These are phyloP conservation scores for Rauvolfia tetraphylla DNA, from an alignment of 257 asterid species.

Conservation along the genomic window DNA sequence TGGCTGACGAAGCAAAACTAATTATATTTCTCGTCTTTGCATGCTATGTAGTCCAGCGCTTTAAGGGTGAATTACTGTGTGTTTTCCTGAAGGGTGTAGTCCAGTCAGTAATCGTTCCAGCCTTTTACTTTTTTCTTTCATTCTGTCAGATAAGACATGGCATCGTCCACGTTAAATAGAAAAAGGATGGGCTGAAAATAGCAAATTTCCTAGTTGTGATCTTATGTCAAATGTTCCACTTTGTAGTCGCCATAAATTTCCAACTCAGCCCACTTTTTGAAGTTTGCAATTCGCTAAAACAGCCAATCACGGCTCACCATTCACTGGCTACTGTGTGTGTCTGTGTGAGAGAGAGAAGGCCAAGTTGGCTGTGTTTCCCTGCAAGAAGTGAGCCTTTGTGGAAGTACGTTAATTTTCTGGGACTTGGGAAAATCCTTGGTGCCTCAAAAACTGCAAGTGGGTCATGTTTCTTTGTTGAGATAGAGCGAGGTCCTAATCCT, in stretches of 20 bases:
- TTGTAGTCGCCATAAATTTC: conserved; percentile 12
- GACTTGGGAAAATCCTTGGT: conserved; percentile 9
- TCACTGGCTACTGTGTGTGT: background rate
- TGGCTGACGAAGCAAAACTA: background rate
- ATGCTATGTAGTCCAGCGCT: background rate
- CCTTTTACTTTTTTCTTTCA: conserved; percentile 10
- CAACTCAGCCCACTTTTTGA: conserved; percentile 15
- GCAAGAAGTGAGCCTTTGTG: conserved; percentile 8
- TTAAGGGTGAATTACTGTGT: too few relatives aligned
- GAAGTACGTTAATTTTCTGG: conserved; percentile 9
- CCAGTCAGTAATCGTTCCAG: background rate
- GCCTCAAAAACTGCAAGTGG: conserved; percentile 40
- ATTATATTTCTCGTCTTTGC: background rate
- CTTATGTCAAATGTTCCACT: conserved; percentile 3
- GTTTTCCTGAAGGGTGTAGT: background rate
- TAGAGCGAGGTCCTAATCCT: conserved; percentile 44
- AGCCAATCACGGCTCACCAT: conserved; percentile 23
- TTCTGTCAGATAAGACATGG: conserved; percentile 3
- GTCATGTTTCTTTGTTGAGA: conserved; percentile 31
- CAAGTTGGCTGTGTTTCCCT: conserved; percentile 6
- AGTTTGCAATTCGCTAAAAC: conserved; percentile 14
- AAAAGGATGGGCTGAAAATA: conserved; percentile 15
- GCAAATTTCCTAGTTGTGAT: conserved; percentile 6
- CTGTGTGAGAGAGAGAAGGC: conserved; percentile 12
- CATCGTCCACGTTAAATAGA: conserved; percentile 8